A percentile compares a stretch with the other conserved stretches of the same genome.
Evolutionary conservation across 495 filamentous ascomycete species (phyloP).

Genomic region (Podospora anserina): DNA sequence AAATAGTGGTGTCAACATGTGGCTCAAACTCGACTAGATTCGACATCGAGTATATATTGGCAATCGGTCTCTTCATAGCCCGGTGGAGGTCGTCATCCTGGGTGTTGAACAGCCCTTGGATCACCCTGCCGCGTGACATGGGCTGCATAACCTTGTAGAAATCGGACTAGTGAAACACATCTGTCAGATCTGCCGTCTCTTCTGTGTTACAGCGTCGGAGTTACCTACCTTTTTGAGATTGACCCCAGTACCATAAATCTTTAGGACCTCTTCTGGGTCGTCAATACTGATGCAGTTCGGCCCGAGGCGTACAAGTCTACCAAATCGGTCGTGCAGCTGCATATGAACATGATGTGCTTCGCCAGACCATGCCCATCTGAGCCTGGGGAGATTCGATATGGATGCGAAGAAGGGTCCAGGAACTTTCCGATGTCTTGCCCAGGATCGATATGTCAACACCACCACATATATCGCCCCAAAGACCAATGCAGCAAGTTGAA

Average conservation of each 20-base stretch:
- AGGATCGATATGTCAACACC: slow-evolving; percentile 3
- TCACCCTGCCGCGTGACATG: slow-evolving; percentile 16
- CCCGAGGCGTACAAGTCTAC: slow-evolving; percentile 50
- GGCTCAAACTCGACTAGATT: slow-evolving; percentile 21
- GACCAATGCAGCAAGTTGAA: neutral
- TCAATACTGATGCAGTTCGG: slow-evolving; percentile 47
- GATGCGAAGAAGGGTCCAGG: slow-evolving; percentile 18
- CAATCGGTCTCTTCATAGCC: slow-evolving; percentile 18
- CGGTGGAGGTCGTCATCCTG: slow-evolving; percentile 25
- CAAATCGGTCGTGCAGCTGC: slow-evolving; percentile 45
- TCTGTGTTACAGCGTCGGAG: neutral
- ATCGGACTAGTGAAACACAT: slow-evolving; percentile 13
- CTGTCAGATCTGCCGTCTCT: neutral
- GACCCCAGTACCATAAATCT: slow-evolving; percentile 32
- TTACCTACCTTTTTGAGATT: slow-evolving; percentile 24
- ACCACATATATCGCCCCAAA: neutral
- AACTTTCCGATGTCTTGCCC: slow-evolving; percentile 9
- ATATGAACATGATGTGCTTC: slow-evolving; percentile 9
- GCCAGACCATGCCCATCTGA: slow-evolving; percentile 16
- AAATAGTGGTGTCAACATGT: slow-evolving; percentile 16
- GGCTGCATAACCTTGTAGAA: slow-evolving; percentile 18
- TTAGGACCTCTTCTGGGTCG: slow-evolving; percentile 33
- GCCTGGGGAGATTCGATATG: slow-evolving; percentile 13
- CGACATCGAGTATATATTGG: slow-evolving; percentile 18
- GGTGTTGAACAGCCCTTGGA: slow-evolving; percentile 26